A percentile compares a stretch with the other conserved stretches of the same genome.
Evolutionary conservation across 495 filamentous ascomycete species (phyloP).

Genomic region (Penicillium flavigenum): DNA sequence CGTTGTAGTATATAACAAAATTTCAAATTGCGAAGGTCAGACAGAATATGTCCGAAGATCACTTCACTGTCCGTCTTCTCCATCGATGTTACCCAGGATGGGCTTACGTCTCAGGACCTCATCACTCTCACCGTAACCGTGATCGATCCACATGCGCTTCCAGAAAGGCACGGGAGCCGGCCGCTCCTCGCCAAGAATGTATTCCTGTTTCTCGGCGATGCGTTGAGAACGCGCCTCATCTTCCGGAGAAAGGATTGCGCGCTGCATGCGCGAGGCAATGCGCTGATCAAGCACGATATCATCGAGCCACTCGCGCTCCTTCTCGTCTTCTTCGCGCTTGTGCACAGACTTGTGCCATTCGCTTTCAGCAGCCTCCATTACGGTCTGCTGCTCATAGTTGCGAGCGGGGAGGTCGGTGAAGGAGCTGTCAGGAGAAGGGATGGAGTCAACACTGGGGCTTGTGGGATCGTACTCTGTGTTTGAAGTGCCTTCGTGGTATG

Average conservation of each 20-base stretch:
- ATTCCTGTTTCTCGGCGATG: conserved; percentile 63
- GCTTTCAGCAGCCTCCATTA: conserved; percentile 72
- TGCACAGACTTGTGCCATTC: conserved; percentile 85
- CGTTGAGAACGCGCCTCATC: conserved; percentile 64
- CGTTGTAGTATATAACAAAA: conserved; percentile 22
- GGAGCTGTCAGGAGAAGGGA: conserved; percentile 21
- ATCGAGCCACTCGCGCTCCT: conserved; percentile 73
- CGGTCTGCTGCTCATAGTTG: conserved; percentile 64
- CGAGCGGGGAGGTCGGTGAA: conserved; percentile 18
- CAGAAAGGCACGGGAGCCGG: conserved; percentile 40
- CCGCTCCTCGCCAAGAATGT: conserved; percentile 59
- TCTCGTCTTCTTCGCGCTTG: conserved; percentile 56
- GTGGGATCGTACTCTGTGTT: conserved; percentile 27
- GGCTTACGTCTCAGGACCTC: conserved; percentile 42
- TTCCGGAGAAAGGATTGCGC: conserved; percentile 60
- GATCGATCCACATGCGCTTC: conserved; percentile 46
- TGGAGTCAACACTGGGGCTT: conserved; percentile 33
- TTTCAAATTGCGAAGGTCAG: neutral
- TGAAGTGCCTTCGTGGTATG: conserved; percentile 38
- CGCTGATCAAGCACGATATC: conserved; percentile 75
- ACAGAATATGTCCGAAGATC: neutral
- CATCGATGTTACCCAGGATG: conserved; percentile 43
- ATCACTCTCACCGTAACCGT: conserved; percentile 49
- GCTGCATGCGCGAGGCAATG: conserved; percentile 77
- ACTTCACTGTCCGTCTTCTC: conserved; percentile 33